Evolutionary conservation across 495 filamentous ascomycete genomes (phyloP).

Genomic region (Annulohypoxylon bovei): DNA sequence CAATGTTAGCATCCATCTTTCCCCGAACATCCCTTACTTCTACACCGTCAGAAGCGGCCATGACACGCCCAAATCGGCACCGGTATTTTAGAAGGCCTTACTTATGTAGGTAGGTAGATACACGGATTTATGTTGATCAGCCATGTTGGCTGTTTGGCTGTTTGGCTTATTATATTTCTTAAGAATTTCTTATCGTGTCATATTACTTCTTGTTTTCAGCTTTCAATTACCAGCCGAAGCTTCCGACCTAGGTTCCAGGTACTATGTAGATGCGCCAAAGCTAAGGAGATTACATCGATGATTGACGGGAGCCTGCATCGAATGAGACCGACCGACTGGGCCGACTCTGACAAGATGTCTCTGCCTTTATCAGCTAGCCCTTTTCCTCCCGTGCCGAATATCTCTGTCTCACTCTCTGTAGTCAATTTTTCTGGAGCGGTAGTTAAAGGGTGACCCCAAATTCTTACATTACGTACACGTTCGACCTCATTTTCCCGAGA

Average conservation of each 20-base stretch:
- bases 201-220: not conserved
- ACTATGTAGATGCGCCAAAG: constrained; percentile 4
- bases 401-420: no score
- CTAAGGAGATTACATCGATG: constrained; percentile 16
- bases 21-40: constrained; percentile 16
- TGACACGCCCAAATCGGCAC: not conserved
- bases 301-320: not conserved
- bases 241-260: no score
- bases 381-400: not conserved
- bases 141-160: not conserved
- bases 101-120: not conserved
- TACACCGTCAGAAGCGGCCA: not conserved
- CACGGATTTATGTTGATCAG: not conserved
- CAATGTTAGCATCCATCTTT: not conserved
- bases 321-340: constrained; percentile 3
- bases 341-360: constrained; percentile 12
- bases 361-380: not conserved
- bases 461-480: not conserved
- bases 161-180: not conserved
- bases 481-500: not conserved
- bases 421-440: not conserved
- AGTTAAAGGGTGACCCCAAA: not conserved
- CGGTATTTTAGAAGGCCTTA: not conserved
- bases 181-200: not conserved
- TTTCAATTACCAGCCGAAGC: not conserved